Evolutionary conservation across 2,329 filamentous ascomycete species (phyloP).

Genomic region (Elsinoe arachidis): DNA sequence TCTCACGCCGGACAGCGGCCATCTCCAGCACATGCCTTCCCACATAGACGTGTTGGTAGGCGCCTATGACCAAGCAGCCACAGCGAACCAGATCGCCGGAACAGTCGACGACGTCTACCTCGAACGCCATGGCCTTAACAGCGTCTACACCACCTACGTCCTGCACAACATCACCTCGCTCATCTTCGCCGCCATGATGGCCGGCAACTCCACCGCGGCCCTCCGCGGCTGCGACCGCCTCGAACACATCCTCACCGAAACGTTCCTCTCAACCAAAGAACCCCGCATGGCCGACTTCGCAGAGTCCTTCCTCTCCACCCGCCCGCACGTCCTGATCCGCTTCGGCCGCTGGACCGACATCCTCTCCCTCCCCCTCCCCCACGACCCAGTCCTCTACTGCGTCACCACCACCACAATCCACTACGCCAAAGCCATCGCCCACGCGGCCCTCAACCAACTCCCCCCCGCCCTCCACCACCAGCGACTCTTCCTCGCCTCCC

Average conservation of each 20-base stretch:
- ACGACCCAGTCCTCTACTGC: constrained; percentile 55
- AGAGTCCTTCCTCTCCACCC: constrained; percentile 60
- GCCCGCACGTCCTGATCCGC: constrained; percentile 60
- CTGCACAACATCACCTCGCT: constrained; percentile 67
- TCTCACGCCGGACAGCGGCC: constrained; percentile 60
- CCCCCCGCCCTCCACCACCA: constrained; percentile 44
- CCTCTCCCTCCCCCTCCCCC: constrained; percentile 46
- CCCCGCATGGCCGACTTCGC: constrained; percentile 66
- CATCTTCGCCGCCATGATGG: constrained; percentile 71
- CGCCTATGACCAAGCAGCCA: constrained; percentile 58
- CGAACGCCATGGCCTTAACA: constrained; percentile 48
- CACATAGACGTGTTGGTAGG: constrained; percentile 68
- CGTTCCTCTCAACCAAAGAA: constrained; percentile 53
- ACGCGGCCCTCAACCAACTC: constrained; percentile 50
- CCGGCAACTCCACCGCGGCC: constrained; percentile 54
- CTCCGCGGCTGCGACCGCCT: constrained; percentile 52
- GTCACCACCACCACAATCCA: constrained; percentile 59
- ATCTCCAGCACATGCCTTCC: constrained; percentile 68
- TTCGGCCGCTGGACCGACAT: constrained; percentile 67
- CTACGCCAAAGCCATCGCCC: constrained; percentile 61
- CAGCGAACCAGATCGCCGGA: constrained; percentile 59
- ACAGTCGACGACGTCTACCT: constrained; percentile 60
- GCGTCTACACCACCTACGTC: constrained; percentile 71
- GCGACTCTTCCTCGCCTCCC: constrained; percentile 43
- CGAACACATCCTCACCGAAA: constrained; percentile 54